Percentiles rank a stretch among this genome's conserved stretches.
These are phyloP conservation scores for Cucumis hystrix DNA, from an alignment of 306 rosid species.

Conservation along the genomic window DNA sequence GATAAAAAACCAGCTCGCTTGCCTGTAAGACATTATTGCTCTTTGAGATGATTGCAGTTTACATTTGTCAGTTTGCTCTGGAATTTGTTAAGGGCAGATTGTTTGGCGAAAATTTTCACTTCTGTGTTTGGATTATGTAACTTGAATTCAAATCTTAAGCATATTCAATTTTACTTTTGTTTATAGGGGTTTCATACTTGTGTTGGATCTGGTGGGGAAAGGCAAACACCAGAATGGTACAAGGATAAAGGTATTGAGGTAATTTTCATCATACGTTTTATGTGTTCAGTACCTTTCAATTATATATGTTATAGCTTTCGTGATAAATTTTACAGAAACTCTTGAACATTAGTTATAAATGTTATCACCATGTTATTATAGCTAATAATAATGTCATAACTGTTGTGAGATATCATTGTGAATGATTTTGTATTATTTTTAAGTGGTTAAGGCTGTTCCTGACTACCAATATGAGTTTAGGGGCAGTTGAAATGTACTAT, in stretches of 20 bases:
- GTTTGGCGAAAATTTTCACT: background rate
- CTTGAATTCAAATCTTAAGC: background rate
- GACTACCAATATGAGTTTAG: background rate
- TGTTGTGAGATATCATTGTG: background rate
- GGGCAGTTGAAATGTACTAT: too few species aligned
- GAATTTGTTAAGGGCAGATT: background rate
- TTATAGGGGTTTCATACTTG: conserved; percentile 90
- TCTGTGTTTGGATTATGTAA: background rate
- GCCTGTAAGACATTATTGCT: conserved; percentile 46
- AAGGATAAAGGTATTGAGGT: conserved; percentile 86
- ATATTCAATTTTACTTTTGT: background rate
- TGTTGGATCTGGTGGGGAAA: conserved; percentile 96
- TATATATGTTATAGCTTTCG: background rate
- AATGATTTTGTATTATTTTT: background rate
- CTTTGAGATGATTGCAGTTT: background rate
- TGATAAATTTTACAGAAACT: background rate
- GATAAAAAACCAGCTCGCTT: conserved; percentile 91
- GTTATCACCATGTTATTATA: background rate
- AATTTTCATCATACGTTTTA: background rate
- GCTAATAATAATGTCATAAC: background rate
- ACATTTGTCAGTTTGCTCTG: background rate
- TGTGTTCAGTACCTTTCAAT: background rate
- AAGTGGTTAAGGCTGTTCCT: background rate
- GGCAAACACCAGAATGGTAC: conserved; percentile 92
- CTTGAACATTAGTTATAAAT: background rate